phyloP scores from a whole-genome alignment of 2,329 filamentous ascomycete genomes.

The Magnaporthiopsis poae region DNA sequence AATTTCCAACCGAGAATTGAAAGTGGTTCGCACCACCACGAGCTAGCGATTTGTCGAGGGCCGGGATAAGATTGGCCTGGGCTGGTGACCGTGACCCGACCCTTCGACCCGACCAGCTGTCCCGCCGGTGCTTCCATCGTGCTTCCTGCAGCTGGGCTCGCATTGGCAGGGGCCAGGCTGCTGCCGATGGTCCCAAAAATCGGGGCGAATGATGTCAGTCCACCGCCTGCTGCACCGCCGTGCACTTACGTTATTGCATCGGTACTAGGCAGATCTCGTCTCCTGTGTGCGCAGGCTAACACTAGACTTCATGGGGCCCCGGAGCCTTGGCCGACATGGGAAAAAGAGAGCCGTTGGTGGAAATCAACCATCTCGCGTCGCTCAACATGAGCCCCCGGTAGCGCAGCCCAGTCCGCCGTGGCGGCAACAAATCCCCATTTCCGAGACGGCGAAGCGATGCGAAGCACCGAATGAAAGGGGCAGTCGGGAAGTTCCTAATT shows the following conservation, averaged over 20 bases:
- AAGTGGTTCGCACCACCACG: background rate
- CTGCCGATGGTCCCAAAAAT: background rate
- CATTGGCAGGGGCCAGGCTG: conserved; percentile 1
- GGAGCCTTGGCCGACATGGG: background rate
- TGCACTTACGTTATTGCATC: background rate
- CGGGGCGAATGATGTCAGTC: conserved; percentile 6
- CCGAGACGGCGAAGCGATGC: background rate
- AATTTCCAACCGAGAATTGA: background rate
- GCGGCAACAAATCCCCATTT: background rate
- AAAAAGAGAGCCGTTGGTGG: no score
- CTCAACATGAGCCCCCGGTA: background rate
- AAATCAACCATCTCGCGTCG: no score
- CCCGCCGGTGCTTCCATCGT: background rate
- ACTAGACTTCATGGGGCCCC: background rate
- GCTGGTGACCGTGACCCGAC: background rate
- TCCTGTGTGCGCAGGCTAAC: background rate
- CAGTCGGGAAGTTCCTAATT: background rate
- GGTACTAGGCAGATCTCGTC: background rate
- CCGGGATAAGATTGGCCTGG: background rate
- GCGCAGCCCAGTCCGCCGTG: background rate
- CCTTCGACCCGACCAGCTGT: background rate
- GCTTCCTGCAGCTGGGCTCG: background rate
- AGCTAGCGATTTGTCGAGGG: background rate
- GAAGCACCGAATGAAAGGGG: background rate
- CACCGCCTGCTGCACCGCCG: background rate